Conservation (phyloP, 768 basidiomycete genomes). For the Heimioporus sp. region DNA sequence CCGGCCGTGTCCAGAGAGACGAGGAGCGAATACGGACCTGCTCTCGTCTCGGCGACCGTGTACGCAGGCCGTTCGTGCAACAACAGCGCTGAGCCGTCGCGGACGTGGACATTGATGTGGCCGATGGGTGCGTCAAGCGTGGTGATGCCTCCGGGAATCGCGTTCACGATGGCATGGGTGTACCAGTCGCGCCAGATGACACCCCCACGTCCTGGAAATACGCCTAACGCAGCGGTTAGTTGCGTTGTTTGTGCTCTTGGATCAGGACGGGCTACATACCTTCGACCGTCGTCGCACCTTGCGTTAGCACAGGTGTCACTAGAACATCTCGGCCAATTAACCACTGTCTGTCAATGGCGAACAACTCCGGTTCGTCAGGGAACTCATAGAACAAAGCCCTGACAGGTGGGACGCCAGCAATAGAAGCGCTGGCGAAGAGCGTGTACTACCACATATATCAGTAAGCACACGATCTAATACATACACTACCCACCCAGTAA, state of each 20-base stretch:
- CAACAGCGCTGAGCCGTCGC: constrained; percentile 61
- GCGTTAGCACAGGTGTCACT: constrained; percentile 70
- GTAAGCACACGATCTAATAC: constrained; percentile 4
- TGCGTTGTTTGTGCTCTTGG: neutral
- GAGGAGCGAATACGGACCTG: constrained; percentile 58
- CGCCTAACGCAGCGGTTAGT: constrained; percentile 34
- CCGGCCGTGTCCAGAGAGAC: constrained; percentile 49
- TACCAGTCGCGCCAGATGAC: constrained; percentile 72
- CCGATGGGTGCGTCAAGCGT: constrained; percentile 62
- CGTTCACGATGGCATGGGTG: constrained; percentile 54
- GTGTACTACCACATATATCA: constrained; percentile 47
- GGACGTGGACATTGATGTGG: constrained; percentile 72
- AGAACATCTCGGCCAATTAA: constrained; percentile 65
- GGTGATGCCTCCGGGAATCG: constrained; percentile 36
- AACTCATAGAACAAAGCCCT: constrained; percentile 76
- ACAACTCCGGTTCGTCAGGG: constrained; percentile 64
- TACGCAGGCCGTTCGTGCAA: constrained; percentile 59
- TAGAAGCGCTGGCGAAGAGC: constrained; percentile 64
- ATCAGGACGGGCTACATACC: constrained; percentile 35
- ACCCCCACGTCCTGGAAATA: constrained; percentile 58
- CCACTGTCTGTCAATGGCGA: constrained; percentile 65
- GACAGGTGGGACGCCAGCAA: constrained; percentile 60
- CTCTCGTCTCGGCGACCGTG: constrained; percentile 60
- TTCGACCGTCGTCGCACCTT: constrained; percentile 61
- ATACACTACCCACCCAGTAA: constrained; percentile 58